Conservation (phyloP, 164 flowering plant genomes). For the Umbellularia californica region DNA sequence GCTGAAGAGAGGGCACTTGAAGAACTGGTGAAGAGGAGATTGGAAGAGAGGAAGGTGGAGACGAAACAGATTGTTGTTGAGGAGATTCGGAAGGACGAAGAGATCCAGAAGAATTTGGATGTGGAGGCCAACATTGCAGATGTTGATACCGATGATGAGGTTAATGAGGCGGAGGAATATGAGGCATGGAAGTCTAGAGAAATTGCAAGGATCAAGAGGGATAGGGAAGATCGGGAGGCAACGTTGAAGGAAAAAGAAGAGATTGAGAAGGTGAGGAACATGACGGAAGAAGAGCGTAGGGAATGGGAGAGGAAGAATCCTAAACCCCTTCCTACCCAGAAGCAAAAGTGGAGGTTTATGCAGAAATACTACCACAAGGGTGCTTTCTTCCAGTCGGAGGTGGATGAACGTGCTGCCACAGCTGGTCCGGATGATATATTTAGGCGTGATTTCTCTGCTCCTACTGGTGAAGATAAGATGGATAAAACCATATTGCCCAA, state of each 20-base stretch:
- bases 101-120: constrained; percentile 65
- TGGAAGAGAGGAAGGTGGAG: constrained; percentile 65
- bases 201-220: constrained; percentile 87
- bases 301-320: constrained; percentile 96
- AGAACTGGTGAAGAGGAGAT: constrained; percentile 50
- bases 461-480: constrained; percentile 93
- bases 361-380: constrained; percentile 96
- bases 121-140: constrained; percentile 64
- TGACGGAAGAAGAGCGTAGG: constrained; percentile 90
- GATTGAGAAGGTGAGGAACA: constrained; percentile 80
- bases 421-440: constrained; percentile 48
- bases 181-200: constrained; percentile 89
- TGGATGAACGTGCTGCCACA: constrained; percentile 55
- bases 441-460: constrained; percentile 74
- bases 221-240: constrained; percentile 75
- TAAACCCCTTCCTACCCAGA: constrained; percentile 39
- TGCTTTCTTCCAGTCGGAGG: constrained; percentile 74
- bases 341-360: constrained; percentile 95
- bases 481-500: constrained; percentile 80
- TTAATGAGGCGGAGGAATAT: constrained; percentile 89
- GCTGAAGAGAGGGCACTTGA: constrained; percentile 71
- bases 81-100: constrained; percentile 64
- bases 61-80: constrained; percentile 75
- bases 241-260: constrained; percentile 83
- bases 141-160: constrained; percentile 89